Base-by-base conservation (phyloP, 768 basidiomycete species). In the Mycena floridula region DNA sequence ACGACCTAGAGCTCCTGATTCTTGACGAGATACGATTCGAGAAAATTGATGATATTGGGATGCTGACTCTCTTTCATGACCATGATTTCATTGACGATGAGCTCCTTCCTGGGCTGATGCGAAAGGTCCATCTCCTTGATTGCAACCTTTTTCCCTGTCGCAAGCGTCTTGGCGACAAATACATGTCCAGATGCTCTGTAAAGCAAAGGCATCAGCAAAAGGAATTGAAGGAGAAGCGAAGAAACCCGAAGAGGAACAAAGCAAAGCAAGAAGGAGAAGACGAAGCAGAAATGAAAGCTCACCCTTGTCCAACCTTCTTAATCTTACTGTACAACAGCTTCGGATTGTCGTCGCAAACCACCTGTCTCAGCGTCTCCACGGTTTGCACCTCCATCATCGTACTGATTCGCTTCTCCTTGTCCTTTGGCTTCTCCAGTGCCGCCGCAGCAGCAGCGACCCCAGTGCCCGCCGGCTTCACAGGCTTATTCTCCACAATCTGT, bases 11-110 rank as follows among this genome's bases (percentile, higher is more conserved):
- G 77, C 59, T 95, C 92, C 42, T 76, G 85, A 60, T 73, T 84
- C 66, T 86, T 87, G 43, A 96, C 80, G 36, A 97, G 77, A 63
- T 93, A 96, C 20, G 89, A 81, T 5, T 95, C 89, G 32, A 95
- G 66, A 66, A 90, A 97, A 66, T 95, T 95, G 70, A 97, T 93
- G 46, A 97, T 94, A 57, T 96, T 97, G 24, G 92, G 90, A 61
- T 96, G 93, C 50, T 93, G 90, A 22, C 89, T 92, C 64, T 94
- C 96, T 63, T 93, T 95, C 95, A 99, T 98, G 54, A 99, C 96
- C 49, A 97, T 71, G 54, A 96, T 97, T 65, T 97, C 93, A 56
- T 97, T 97, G 45, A 96, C 93, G 59, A 97, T 95, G 42, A 96
- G 75, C 68, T 99, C 95, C 67, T 98, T 99, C 49, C 95, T 74